Base-by-base conservation (phyloP, 768 basidiomycete genomes). In the Mycena albidolilacea region DNA sequence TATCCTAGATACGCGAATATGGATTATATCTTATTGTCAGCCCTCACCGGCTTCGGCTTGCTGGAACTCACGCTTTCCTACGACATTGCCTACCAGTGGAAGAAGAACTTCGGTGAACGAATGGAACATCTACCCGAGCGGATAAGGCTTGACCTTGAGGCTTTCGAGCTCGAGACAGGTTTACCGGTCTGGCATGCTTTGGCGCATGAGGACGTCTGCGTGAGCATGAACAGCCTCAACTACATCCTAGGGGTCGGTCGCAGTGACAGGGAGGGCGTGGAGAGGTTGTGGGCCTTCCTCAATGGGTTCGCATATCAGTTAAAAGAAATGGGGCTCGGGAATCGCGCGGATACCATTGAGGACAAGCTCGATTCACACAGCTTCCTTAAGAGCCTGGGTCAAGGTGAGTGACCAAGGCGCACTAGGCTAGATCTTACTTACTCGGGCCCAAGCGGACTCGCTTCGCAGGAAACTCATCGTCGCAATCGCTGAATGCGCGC, bases 311-410 rank as follows among this genome's bases (percentile, higher is more conserved):
- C 79, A 0, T 70, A 72, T 5, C 78, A 77, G 17, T 81, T 80
- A 0, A 78, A 78, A 11, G 81, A 84, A n/a, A 83, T 82, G 81
- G 78, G 79, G 0, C 75, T 79, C 0, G 79, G 80, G 0, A 59
- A 71, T 1, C 72, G 78, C 0, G 64, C 76, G 1, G 81, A 82
- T 21, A 77, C 78, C 0, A 43, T 85, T 0, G 80, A 85, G n/a
- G 72, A 77, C 21, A 61, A 64, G 21, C 7, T 64, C 5, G 82
- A 83, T 43, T 52, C 74, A 10, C 79, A 70, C 46, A 76, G 73
- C 38, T 74, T 62, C 43, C 15, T 46, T n/a, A 77, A 77, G 61
- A 73, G 73, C 46, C n/a, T 76, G 3, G 54, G 52, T 1, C 46
- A 44, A 55, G 68, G 68, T 69, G 23, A 62, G 60, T 44, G 55